Base-by-base conservation (phyloP, 1,139 yeast species). In the Sugiyamaella novakii region DNA sequence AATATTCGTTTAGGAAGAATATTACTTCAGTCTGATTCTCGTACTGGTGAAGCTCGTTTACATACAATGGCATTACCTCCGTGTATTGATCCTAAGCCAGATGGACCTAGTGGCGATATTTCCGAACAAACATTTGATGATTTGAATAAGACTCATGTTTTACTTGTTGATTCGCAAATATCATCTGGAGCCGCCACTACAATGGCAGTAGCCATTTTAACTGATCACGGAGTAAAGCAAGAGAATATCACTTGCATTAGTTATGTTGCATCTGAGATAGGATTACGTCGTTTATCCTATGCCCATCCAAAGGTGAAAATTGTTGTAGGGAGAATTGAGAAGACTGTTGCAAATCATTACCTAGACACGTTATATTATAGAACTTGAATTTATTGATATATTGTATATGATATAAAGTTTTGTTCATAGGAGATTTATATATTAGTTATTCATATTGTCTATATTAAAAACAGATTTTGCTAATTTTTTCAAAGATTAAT, bases 131-230 rank as follows among this genome's bases (percentile, higher is more conserved):
- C 51, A 15, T 34, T 47, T 5, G 30, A 58, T 1, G 46, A 42
- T 5, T 50, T 53, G 2, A 31, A 53, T 3, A 63, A 57, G 28
- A 73, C 74, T 45, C 79, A 77, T 56, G 80, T 87, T 1, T 68
- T 92, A 31, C 69, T 92, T 42, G 79, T 87, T 61, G 98, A 92
- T 63, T 86, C 96, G 0, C 97, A 91, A 65, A 75, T 88, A 43
- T 84, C 88, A 21, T 84, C 95, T 39, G 98, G 98, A 1, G 95
- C 96, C 0, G 96, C 96, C 0, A 83, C 91, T 2, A 86, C 88
- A 43, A 92, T 92, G 98, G 96, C 97, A 0, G 80, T 88, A 40
- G 94, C 89, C 59, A 91, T 92, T 3, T 71, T 92, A 50, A 59
- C 86, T 14, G 98, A 92, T 64, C 95, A 91, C 64, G 84, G 83